Evolutionary conservation across 352 stramenopile genomes (phyloP), one percentile per base, ranked within the genome.

Genomic region (Phytophthora sp.): DNA sequence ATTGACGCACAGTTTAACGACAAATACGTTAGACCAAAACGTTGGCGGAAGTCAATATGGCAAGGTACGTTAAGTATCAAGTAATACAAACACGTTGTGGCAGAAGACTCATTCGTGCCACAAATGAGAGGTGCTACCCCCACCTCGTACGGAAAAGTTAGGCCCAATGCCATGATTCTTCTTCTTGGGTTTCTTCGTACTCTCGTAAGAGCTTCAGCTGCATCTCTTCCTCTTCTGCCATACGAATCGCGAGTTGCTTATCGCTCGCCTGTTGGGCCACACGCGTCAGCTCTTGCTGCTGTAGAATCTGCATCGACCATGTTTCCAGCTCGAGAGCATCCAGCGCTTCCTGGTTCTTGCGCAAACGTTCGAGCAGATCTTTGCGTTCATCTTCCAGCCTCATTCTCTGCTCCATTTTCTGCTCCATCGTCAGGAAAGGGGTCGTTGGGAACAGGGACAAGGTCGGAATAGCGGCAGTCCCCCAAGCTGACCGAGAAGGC

Each of bases 181-280:
- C 65, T 60, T 69, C 58, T 56, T 69, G 63, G 7, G 39, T 15
- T 26, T 68, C 33, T 41, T 64, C 65, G 16, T 73, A 68, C 31
- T 73, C 50, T 42, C 47, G 33, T 51, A 73, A 12, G 23, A 68
- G 39, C 21, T 53, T 55, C 9, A 69, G 18, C 23, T 73, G 50
- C 51, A 57, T 60, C 30, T 69, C 65, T 38, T 69, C 65, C 42
- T 73, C 52, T 59, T 72, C 39, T 18, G 65, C 65, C 65, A 73
- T 73, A 5, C 58, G 65, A 39, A 69, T 68, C 23, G 65, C 65
- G 29, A 73, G 27, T 46, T 73, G 58, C 45, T 73, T 73, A 38
- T 73, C 65, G 7, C 57, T 73, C n/a, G 39, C 45, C 31, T 73
- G 65, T 16, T 69, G 63, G 0, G 50, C 49, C 24, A 63, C 31